Evolutionary conservation across 108 stramenopile genomes (phyloP).

Genomic region (Conticribra weissflogii): DNA sequence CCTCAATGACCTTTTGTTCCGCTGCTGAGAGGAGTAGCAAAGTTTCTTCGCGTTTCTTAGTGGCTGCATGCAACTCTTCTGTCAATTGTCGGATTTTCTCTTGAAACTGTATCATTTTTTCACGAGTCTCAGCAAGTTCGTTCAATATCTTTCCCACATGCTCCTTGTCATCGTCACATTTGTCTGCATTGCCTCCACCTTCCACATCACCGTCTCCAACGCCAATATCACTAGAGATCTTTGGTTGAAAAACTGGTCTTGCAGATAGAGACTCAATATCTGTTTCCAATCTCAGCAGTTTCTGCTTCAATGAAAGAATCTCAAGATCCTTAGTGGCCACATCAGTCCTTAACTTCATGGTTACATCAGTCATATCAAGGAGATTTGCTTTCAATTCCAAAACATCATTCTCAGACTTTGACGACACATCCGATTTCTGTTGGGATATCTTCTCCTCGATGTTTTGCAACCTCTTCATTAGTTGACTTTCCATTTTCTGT

Average conservation of each 20-base stretch:
- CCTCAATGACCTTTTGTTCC: conserved; percentile 15
- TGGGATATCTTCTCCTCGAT: conserved; percentile 44
- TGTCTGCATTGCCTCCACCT: conserved; percentile 3
- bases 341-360: conserved; percentile 35
- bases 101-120: conserved; percentile 21
- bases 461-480: conserved; percentile 36
- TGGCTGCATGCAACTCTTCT: conserved; percentile 8
- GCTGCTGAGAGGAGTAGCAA: conserved; percentile 11
- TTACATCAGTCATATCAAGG: conserved; percentile 23
- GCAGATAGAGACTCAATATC: not conserved
- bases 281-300: conserved; percentile 29
- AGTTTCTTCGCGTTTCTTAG: conserved; percentile 14
- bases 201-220: conserved; percentile 35
- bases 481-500: conserved; percentile 46
- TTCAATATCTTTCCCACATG: conserved; percentile 18
- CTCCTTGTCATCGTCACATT: conserved; percentile 4
- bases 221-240: not conserved
- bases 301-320: conserved; percentile 39
- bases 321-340: conserved; percentile 53
- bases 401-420: conserved; percentile 3
- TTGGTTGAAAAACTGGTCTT: conserved; percentile 3
- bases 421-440: conserved; percentile 18
- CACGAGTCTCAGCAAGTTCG: conserved; percentile 26
- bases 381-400: conserved; percentile 16
- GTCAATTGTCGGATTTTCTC: not conserved